These are phyloP conservation scores for Ensete ventricosum DNA, from an alignment of 176 grass and related monocot species.

Conservation along the genomic window DNA sequence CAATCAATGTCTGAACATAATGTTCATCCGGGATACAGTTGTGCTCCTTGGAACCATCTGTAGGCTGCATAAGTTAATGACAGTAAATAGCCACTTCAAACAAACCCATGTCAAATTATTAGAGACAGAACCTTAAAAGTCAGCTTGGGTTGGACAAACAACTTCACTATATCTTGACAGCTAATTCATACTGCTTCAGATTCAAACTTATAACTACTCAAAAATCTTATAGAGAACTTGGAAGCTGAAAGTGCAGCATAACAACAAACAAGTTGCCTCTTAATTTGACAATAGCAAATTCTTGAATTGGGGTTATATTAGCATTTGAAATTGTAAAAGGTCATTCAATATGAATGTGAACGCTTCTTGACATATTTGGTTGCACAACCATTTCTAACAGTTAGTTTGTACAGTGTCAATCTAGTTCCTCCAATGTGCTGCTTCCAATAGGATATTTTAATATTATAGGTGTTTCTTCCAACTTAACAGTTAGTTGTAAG, in stretches of 20 bases:
- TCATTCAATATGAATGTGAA: no score
- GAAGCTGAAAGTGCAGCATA: background rate
- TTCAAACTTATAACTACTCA: background rate
- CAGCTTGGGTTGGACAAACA: background rate
- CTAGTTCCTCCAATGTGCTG: background rate
- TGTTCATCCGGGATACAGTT: slow-evolving; percentile 99
- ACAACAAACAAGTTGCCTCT: background rate
- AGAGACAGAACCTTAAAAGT: background rate
- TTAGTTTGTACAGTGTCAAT: background rate
- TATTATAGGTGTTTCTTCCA: background rate
- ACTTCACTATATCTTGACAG: background rate
- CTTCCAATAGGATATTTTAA: background rate
- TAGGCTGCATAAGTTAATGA: slow-evolving; percentile 43
- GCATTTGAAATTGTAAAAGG: no score
- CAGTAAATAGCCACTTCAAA: slow-evolving; percentile 13
- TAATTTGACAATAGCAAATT: background rate
- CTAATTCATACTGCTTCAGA: background rate
- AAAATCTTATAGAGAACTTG: background rate
- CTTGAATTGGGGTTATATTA: no score
- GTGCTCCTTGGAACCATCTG: slow-evolving; percentile 64
- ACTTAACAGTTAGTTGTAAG: background rate
- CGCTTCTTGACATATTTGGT: background rate
- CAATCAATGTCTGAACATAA: slow-evolving; percentile 96
- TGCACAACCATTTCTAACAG: background rate
- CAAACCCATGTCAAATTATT: background rate